Evolutionary conservation across 2,329 filamentous ascomycete genomes (phyloP).

Genomic region (Fusarium sp.): DNA sequence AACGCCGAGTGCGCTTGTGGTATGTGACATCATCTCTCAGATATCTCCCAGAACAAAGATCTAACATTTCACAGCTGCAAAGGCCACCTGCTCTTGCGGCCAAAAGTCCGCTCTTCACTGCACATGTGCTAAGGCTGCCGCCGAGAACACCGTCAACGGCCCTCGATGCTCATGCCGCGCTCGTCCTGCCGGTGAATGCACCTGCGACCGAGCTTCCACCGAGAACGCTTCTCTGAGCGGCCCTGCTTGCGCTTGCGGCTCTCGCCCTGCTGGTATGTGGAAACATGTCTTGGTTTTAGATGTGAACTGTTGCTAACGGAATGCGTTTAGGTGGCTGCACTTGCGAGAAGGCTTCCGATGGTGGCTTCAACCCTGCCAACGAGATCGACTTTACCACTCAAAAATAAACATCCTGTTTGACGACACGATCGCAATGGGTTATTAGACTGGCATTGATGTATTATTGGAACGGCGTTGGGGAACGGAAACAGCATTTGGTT

Average conservation of each 20-base stretch:
- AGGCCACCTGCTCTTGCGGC: slow-evolving; percentile 89
- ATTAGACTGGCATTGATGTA: slow-evolving; percentile 19
- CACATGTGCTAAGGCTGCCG: slow-evolving; percentile 81
- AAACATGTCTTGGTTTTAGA: neutral
- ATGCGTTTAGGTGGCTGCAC: slow-evolving; percentile 74
- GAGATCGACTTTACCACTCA: slow-evolving; percentile 91
- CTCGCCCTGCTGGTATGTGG: slow-evolving; percentile 76
- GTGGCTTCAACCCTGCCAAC: slow-evolving; percentile 72
- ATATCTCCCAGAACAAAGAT: neutral
- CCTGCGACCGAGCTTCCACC: slow-evolving; percentile 78
- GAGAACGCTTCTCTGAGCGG: slow-evolving; percentile 78
- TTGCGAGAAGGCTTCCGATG: slow-evolving; percentile 81
- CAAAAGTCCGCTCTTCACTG: slow-evolving; percentile 89
- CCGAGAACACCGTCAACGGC: slow-evolving; percentile 82
- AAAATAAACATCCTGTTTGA: slow-evolving; percentile 29
- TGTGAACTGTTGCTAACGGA: slow-evolving; percentile 33
- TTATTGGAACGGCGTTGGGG: slow-evolving; percentile 43
- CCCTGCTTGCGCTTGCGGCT: slow-evolving; percentile 81
- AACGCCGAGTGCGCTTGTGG: slow-evolving; percentile 69
- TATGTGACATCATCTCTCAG: slow-evolving; percentile 56
- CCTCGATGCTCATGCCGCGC: slow-evolving; percentile 88
- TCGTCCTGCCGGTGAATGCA: slow-evolving; percentile 84
- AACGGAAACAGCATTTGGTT: slow-evolving; percentile 13
- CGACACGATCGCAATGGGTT: neutral
- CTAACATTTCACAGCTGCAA: slow-evolving; percentile 62